These are phyloP conservation scores for Vigna radiata DNA, from an alignment of 306 rosid species.

Conservation along the genomic window DNA sequence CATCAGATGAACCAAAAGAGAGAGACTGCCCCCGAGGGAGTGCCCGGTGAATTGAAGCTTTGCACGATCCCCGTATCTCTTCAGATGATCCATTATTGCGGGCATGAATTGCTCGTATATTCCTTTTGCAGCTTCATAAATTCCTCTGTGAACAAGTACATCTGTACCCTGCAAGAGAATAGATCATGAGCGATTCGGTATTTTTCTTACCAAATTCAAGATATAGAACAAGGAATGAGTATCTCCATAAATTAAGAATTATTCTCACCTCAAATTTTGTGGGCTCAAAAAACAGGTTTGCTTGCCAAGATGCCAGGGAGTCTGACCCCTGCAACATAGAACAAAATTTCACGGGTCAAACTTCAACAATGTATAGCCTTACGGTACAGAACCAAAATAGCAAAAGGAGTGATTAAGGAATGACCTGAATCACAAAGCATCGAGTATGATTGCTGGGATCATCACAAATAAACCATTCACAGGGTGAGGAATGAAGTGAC, in stretches of 20 bases:
- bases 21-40: conserved; percentile 95
- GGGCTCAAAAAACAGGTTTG: conserved; percentile 95
- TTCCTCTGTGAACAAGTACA: conserved; percentile 90
- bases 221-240: neutral
- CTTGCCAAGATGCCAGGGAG: conserved; percentile 91
- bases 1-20: conserved; percentile 91
- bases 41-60: conserved; percentile 92
- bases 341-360: conserved; percentile 20
- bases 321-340: conserved; percentile 81
- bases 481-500: conserved; percentile 87
- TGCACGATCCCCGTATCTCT: conserved; percentile 69
- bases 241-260: neutral
- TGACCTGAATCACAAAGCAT: conserved; percentile 91
- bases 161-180: conserved; percentile 64
- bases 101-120: conserved; percentile 88
- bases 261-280: conserved; percentile 82
- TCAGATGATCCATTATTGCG: conserved; percentile 71
- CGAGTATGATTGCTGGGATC: conserved; percentile 76
- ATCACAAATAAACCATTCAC: conserved; percentile 97
- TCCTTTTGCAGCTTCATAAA: conserved; percentile 96
- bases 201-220: conserved; percentile 12
- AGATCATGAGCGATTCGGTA: conserved; percentile 21
- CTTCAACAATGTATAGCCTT: neutral
- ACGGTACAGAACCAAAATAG: conserved; percentile 3
- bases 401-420: neutral